Percentiles rank a stretch among this genome's conserved stretches.
These are phyloP conservation scores for Hypomyces perniciosus DNA, from an alignment of 2,329 filamentous ascomycete species.

Conservation along the genomic window DNA sequence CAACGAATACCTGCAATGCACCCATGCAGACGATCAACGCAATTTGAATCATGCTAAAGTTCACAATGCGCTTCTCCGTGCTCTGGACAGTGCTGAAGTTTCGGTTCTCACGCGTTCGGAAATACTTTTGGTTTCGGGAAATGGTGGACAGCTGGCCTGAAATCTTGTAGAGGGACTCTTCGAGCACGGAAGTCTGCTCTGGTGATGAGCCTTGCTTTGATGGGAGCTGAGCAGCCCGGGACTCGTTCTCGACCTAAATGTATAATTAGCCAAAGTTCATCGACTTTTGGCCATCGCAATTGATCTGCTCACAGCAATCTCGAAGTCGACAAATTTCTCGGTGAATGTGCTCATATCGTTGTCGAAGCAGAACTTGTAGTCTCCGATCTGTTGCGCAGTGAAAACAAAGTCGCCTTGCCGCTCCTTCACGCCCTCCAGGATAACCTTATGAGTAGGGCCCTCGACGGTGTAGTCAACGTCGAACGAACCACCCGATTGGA, in stretches of 20 bases:
- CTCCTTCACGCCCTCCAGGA: slow-evolving; percentile 83
- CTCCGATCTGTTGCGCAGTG: slow-evolving; percentile 78
- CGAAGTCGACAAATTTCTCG: slow-evolving; percentile 96
- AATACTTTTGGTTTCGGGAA: slow-evolving; percentile 97
- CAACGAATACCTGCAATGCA: slow-evolving; percentile 91
- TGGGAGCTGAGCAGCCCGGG: slow-evolving; percentile 66
- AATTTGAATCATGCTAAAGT: slow-evolving; percentile 92
- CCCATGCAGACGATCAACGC: slow-evolving; percentile 93
- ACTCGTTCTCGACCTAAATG: slow-evolving; percentile 80
- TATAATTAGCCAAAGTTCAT: background rate
- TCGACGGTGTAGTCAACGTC: slow-evolving; percentile 90
- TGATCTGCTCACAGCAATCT: slow-evolving; percentile 62
- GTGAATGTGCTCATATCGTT: slow-evolving; percentile 98
- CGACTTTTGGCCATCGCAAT: background rate
- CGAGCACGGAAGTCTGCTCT: slow-evolving; percentile 81
- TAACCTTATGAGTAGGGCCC: slow-evolving; percentile 72
- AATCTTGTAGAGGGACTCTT: slow-evolving; percentile 93
- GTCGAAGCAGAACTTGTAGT: slow-evolving; percentile 97
- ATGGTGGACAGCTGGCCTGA: slow-evolving; percentile 91
- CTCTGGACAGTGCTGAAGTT: slow-evolving; percentile 98
- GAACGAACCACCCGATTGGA: slow-evolving; percentile 97
- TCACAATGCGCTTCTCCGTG: slow-evolving; percentile 93
- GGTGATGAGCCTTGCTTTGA: slow-evolving; percentile 82
- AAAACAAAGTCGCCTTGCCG: slow-evolving; percentile 98
- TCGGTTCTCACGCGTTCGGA: slow-evolving; percentile 95